Conservation (phyloP, 257 asterid genomes). For the Paulownia fortunei region DNA sequence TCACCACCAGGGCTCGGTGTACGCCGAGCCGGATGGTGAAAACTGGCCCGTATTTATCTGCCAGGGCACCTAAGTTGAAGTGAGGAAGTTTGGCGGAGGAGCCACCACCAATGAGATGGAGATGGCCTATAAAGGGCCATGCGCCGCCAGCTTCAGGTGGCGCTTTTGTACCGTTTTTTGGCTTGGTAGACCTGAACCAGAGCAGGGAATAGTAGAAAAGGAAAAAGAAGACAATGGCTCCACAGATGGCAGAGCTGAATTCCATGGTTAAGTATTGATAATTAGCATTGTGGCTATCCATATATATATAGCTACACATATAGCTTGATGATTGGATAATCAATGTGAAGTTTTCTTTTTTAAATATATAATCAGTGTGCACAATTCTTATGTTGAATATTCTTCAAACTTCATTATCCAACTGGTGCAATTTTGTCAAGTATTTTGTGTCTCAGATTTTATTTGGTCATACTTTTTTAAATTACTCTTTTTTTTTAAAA, state of each 20-base stretch:
- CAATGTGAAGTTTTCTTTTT: too few relatives aligned
- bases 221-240: constrained; percentile 5
- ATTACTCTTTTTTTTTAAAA: too few relatives aligned
- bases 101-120: constrained; percentile 29
- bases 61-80: constrained; percentile 14
- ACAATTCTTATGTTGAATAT: not conserved
- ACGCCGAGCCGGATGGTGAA: constrained; percentile 36
- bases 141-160: constrained; percentile 37
- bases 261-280: constrained; percentile 24
- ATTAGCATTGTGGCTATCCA: not conserved
- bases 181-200: not conserved
- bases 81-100: constrained; percentile 28
- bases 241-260: constrained; percentile 10
- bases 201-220: constrained; percentile 6
- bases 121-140: constrained; percentile 27
- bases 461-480: too few relatives aligned
- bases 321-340: too few relatives aligned
- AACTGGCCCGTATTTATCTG: constrained; percentile 29
- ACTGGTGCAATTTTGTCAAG: not conserved
- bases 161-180: not conserved
- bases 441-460: too few relatives aligned
- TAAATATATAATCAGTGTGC: too few relatives aligned
- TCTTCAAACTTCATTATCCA: not conserved
- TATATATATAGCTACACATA: not conserved
- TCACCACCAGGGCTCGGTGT: constrained; percentile 27